phyloP scores from a whole-genome alignment of 1,284 basidiomycete species.

The Ustilago trichophora region DNA sequence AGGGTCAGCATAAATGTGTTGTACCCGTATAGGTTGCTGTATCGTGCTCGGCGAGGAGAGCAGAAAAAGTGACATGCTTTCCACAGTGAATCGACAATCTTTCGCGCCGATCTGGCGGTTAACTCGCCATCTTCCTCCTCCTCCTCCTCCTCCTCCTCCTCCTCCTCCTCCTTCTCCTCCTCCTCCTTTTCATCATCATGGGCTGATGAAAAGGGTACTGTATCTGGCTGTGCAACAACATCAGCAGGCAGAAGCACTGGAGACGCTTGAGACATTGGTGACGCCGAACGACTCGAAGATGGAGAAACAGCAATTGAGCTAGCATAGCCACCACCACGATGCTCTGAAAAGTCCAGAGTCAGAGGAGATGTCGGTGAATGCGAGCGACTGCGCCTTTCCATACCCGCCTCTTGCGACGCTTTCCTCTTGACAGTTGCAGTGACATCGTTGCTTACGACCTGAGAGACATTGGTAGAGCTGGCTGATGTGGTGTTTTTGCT shows the following conservation, averaged over 20 bases:
- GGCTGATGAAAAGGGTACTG: no score
- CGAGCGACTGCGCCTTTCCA: background rate
- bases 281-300: no score
- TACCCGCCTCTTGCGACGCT: conserved; percentile 3
- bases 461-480: no score
- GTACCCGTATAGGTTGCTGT: conserved; percentile 33
- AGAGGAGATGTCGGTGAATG: conserved; percentile 1
- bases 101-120: conserved; percentile 4
- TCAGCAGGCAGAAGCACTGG: no score
- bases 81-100: conserved; percentile 30
- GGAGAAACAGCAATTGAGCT: no score
- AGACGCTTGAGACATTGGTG: no score
- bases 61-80: conserved; percentile 25
- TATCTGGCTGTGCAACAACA: no score
- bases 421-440: conserved; percentile 21
- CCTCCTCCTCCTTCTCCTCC: background rate
- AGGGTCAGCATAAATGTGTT: conserved; percentile 43
- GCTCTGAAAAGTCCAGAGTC: no score
- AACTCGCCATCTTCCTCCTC: conserved; percentile 18
- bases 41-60: conserved; percentile 15
- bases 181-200: no score
- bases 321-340: no score
- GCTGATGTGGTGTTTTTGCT: no score
- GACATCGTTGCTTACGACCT: background rate
- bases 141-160: background rate